These are phyloP conservation scores for Aspergillus intermedius DNA, from an alignment of 2,329 filamentous ascomycete genomes.

Conservation along the genomic window DNA sequence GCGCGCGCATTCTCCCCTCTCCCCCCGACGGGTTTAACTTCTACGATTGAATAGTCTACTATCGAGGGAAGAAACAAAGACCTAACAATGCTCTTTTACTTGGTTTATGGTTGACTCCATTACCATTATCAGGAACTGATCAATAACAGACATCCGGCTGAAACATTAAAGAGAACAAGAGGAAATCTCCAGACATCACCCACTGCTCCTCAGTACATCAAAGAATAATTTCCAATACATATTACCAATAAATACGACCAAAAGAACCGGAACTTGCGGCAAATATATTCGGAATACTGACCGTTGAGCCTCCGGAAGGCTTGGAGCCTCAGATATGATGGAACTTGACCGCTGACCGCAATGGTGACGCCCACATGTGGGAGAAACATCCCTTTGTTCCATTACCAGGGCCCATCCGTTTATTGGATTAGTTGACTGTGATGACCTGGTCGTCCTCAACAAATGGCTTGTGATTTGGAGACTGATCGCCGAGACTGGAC, in stretches of 20 bases:
- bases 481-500: conserved; percentile 59
- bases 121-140: not conserved
- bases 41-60: not conserved
- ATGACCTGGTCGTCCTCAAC: conserved; percentile 75
- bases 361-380: not conserved
- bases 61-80: not conserved
- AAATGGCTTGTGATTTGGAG: conserved; percentile 53
- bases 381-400: not conserved
- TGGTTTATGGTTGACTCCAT: not conserved
- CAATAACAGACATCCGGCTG: not conserved
- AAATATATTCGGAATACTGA: not conserved
- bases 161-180: not conserved
- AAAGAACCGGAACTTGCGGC: not conserved
- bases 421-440: conserved; percentile 32
- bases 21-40: not conserved
- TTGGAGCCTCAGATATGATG: not conserved
- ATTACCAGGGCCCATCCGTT: not conserved
- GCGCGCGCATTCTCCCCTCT: conserved; percentile 1
- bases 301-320: not conserved
- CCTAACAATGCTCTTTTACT: not conserved
- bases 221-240: not conserved
- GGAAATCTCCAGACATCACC: not conserved
- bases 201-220: not conserved
- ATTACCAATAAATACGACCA: not conserved
- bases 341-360: not conserved